Evolutionary conservation across 2,329 filamentous ascomycete species (phyloP), one percentile per base, ranked within the genome.

Genomic region (Cladosporium velox): DNA sequence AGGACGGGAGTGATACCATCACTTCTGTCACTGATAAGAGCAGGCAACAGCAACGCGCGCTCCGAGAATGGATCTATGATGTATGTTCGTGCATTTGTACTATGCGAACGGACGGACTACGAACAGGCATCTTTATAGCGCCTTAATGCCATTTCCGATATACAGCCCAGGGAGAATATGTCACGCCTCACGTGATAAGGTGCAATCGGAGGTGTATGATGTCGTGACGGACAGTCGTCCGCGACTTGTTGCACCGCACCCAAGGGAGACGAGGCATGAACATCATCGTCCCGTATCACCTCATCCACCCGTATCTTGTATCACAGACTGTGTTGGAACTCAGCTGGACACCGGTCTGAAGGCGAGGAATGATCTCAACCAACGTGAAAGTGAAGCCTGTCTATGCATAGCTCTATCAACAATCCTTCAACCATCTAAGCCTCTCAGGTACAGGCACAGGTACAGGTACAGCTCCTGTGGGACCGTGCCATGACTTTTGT

Each of bases 401-500:
- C 12, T 28, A 15, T 30, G n/a, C 8, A 10, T 11, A 47, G 24
- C 24, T 52, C 24, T 3, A 52, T 26, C 15, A 51, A 26, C 24
- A 30, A 52, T 30, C 49, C 24, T 52, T 52, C 49, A 52, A 15
- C 14, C 24, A 47, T 10, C 52, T n/a, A n/a, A 55, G 52, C 15
- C 52, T 28, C 51, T 30, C 49, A 54, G 51, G 51, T 54, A 54
- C 51, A 54, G 51, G 28, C n/a, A 54, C 51, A 35, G 51, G 28
- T 32, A 54, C 51, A 34, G 32, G 11, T 35, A 35, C 28, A 55
- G 52, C 52, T 55, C 52, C 10, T 3, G 52, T 55, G 52, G 52
- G 32, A 62, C 28, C 59, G 59, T 62, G 49, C 59, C 61, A 64
- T 30, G 49, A 55, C 61, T 64, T 38, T 57, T 64, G 61, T 64